Conservation (phyloP, 441 rosid genomes). For the Gossypium trilobum region DNA sequence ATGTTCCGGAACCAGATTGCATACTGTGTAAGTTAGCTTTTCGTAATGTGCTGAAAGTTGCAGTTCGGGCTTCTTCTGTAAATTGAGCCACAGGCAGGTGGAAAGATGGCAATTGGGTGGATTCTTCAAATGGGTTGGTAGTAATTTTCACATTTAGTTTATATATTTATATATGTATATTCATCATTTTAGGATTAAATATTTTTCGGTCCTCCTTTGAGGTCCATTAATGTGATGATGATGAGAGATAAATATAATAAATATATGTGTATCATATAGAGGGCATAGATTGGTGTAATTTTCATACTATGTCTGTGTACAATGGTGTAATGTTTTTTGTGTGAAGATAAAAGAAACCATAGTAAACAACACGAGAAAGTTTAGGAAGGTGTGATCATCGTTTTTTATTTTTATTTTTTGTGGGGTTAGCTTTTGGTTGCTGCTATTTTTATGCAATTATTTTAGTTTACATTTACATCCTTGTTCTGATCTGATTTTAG, state of each 20-base stretch:
- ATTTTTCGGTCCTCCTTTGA: slow-evolving; percentile 2
- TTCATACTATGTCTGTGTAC: not conserved
- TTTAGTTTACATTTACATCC: not conserved
- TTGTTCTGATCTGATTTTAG: not conserved
- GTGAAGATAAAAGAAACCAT: not conserved
- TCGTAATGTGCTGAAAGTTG: slow-evolving; percentile 12
- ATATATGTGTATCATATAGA: slow-evolving; percentile 34
- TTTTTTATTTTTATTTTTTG: not conserved
- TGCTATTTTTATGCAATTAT: not conserved
- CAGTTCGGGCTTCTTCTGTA: slow-evolving; percentile 30
- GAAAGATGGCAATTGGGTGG: slow-evolving; percentile 21
- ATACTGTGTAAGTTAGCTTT: slow-evolving; percentile 20
- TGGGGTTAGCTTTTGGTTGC: not conserved
- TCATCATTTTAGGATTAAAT: slow-evolving; percentile 30
- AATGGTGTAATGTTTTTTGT: not conserved
- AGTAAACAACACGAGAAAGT: not conserved
- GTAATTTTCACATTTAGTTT: slow-evolving; percentile 27
- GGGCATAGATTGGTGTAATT: slow-evolving; percentile 40
- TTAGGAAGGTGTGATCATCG: not conserved
- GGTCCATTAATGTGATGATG: slow-evolving; percentile 32
- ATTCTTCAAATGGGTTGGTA: slow-evolving; percentile 24
- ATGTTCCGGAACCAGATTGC: slow-evolving; percentile 27
- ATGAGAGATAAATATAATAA: slow-evolving; percentile 8
- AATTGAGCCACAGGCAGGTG: slow-evolving; percentile 36
- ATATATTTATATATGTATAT: slow-evolving; percentile 1